Evolutionary conservation across 495 filamentous ascomycete genomes (phyloP).

Genomic region (Penicillium tannophilum): DNA sequence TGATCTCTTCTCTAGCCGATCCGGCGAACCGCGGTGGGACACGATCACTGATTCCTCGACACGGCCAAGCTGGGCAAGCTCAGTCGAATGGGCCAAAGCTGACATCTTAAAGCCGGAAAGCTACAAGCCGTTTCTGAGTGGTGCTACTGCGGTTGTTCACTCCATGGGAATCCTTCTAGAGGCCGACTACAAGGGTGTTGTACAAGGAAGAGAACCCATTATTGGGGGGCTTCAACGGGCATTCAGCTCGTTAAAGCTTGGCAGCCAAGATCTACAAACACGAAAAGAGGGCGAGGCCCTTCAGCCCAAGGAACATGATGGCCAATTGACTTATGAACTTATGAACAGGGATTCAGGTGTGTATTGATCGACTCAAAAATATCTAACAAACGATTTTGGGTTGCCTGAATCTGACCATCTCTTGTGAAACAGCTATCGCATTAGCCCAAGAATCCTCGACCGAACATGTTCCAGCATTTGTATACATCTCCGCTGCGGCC

Average conservation of each 20-base stretch:
- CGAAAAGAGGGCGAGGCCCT: conserved; percentile 58
- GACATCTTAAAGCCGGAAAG: conserved; percentile 81
- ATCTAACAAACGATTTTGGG: not conserved
- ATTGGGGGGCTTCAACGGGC: conserved; percentile 73
- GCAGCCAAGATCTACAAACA: conserved; percentile 68
- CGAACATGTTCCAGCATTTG: conserved; percentile 68
- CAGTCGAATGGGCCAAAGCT: conserved; percentile 82
- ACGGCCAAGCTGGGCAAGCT: conserved; percentile 77
- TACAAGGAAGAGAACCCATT: conserved; percentile 77
- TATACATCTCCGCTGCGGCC: conserved; percentile 85
- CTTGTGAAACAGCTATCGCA: conserved; percentile 54
- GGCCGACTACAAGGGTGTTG: conserved; percentile 94
- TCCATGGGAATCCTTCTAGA: conserved; percentile 95
- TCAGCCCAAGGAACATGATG: conserved; percentile 62
- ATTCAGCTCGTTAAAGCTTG: conserved; percentile 67
- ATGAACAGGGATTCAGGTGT: conserved; percentile 90
- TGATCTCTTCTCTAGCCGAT: conserved; percentile 60
- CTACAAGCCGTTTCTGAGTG: conserved; percentile 70
- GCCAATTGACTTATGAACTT: conserved; percentile 91
- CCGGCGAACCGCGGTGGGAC: conserved; percentile 84
- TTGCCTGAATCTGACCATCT: conserved; percentile 20
- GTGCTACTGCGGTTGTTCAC: conserved; percentile 85
- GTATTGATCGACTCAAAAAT: conserved; percentile 7
- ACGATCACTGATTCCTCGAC: conserved; percentile 69
- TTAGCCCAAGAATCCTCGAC: conserved; percentile 77